Evolutionary conservation across 768 basidiomycete species (phyloP).

Genomic region (Clavulina sp.): DNA sequence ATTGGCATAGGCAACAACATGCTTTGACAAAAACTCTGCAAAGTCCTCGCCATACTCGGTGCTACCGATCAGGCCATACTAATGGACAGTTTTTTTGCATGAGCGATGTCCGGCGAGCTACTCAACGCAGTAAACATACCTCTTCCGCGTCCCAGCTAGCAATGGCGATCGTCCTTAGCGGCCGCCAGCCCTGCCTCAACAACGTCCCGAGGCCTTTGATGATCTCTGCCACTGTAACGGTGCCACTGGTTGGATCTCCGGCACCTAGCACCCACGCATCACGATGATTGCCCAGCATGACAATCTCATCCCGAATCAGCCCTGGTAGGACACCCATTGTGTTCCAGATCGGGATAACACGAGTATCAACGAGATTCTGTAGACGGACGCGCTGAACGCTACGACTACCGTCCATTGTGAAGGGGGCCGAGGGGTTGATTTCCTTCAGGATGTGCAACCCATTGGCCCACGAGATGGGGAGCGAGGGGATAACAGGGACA

Average conservation of each 20-base stretch:
- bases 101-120: conserved; percentile 10
- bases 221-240: conserved; percentile 59
- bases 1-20: conserved; percentile 79
- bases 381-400: conserved; percentile 32
- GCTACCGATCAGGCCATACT: conserved; percentile 60
- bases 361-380: conserved; percentile 57
- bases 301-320: conserved; percentile 65
- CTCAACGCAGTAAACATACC: conserved; percentile 17
- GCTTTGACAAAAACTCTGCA: conserved; percentile 52
- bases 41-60: conserved; percentile 96
- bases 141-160: conserved; percentile 65
- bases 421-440: conserved; percentile 17
- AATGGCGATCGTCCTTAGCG: conserved; percentile 54
- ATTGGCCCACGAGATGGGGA: conserved; percentile 84
- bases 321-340: conserved; percentile 71
- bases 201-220: conserved; percentile 57
- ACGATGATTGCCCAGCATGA: conserved; percentile 75
- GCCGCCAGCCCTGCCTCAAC: conserved; percentile 62
- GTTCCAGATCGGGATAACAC: conserved; percentile 85
- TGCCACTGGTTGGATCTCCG: conserved; percentile 63
- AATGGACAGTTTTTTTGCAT: neutral
- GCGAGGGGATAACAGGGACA: conserved; percentile 59
- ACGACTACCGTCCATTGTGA: conserved; percentile 20
- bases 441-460: conserved; percentile 47
- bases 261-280: conserved; percentile 81